Evolutionary conservation across 371 early-diverging fungal genomes (phyloP).

Genomic region (Batrachochytrium dendrobatidis): DNA sequence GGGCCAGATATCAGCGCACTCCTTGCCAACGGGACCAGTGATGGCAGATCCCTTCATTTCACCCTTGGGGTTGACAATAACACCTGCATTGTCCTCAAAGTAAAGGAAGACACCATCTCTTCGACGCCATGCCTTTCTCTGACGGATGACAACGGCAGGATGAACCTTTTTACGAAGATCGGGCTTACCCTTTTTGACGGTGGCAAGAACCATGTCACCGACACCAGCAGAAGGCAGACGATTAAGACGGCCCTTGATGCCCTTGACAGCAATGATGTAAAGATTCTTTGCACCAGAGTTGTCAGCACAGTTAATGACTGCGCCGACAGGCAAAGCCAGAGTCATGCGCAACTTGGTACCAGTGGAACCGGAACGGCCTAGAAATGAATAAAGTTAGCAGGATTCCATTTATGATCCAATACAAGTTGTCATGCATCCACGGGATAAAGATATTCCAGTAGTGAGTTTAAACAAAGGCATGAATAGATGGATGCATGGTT

Average conservation of each 20-base stretch:
- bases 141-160: slow-evolving; percentile 99
- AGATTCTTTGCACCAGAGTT: slow-evolving; percentile 99
- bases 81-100: slow-evolving; percentile 89
- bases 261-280: slow-evolving; percentile 98
- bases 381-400: too few relatives aligned
- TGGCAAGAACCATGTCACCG: slow-evolving; percentile 99
- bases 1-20: slow-evolving; percentile 99
- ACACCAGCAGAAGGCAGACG: slow-evolving; percentile 98
- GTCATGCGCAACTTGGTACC: slow-evolving; percentile 99
- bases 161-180: slow-evolving; percentile 99
- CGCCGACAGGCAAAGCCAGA: slow-evolving; percentile 98
- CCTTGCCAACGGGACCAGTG: slow-evolving; percentile 99
- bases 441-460: too few relatives aligned
- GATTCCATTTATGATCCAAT: not conserved
- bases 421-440: too few relatives aligned
- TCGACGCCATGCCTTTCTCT: slow-evolving; percentile 99
- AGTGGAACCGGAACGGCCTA: slow-evolving; percentile 31
- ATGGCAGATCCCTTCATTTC: slow-evolving; percentile 99
- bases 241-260: slow-evolving; percentile 96
- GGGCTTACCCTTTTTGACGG: slow-evolving; percentile 99
- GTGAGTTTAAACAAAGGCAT: too few relatives aligned
- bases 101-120: slow-evolving; percentile 97
- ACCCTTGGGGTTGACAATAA: slow-evolving; percentile 98
- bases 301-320: slow-evolving; percentile 99
- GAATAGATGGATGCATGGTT: not conserved